These are phyloP conservation scores for Lachnellula subtilissima DNA, from an alignment of 2,329 filamentous ascomycete species.

Conservation along the genomic window DNA sequence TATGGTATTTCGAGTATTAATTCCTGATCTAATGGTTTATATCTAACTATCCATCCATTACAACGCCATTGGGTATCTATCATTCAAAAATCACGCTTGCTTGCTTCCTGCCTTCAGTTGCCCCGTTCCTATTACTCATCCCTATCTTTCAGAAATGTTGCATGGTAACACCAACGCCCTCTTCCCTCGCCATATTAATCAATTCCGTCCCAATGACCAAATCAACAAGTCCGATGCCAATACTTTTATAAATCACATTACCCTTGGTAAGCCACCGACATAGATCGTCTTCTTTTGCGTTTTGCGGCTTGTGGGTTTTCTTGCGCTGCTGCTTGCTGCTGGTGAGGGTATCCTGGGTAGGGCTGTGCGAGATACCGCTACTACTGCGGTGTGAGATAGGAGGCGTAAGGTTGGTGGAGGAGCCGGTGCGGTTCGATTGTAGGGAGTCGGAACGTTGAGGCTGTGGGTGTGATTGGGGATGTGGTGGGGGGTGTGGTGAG, in stretches of 20 bases:
- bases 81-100: no score
- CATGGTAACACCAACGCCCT: conserved; percentile 49
- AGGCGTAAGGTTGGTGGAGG: no score
- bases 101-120: not conserved
- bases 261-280: conserved; percentile 56
- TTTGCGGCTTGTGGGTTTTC: conserved; percentile 21
- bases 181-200: conserved; percentile 50
- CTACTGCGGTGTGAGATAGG: no score
- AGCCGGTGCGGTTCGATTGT: no score
- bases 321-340: not conserved
- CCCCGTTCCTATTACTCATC: not conserved
- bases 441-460: no score
- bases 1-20: no score
- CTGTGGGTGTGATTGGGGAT: no score
- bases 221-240: conserved; percentile 64
- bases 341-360: not conserved
- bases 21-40: no score
- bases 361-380: no score
- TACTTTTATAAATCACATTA: conserved; percentile 65
- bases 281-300: conserved; percentile 40
- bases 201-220: conserved; percentile 56
- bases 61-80: no score
- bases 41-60: no score
- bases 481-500: no score
- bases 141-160: conserved; percentile 46